phyloP scores from a whole-genome alignment of 2,329 filamentous ascomycete species.

The Penicillium brasilianum region DNA sequence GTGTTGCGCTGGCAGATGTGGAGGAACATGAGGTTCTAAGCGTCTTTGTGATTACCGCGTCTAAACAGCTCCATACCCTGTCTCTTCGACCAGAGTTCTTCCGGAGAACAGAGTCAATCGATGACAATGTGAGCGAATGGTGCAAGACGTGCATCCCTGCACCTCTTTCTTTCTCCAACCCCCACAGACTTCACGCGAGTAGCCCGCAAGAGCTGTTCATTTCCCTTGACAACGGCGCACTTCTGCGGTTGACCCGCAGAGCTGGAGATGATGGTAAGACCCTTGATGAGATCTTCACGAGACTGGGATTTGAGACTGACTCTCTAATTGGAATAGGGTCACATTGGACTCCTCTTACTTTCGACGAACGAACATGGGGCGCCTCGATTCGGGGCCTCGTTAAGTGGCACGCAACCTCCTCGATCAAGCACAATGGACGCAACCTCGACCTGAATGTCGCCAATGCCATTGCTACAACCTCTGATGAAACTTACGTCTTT shows the following conservation, averaged over 20 bases:
- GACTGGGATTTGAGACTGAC: conserved; percentile 15
- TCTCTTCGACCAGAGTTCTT: conserved; percentile 84
- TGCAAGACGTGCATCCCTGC: conserved; percentile 75
- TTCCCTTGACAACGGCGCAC: conserved; percentile 58
- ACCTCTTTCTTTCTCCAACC: conserved; percentile 76
- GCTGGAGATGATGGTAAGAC: conserved; percentile 56
- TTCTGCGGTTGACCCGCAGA: conserved; percentile 71
- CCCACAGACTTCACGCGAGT: conserved; percentile 79
- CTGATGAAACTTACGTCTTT: conserved; percentile 62
- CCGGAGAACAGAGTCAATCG: conserved; percentile 68
- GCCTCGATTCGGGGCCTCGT: conserved; percentile 55
- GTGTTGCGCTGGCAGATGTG: conserved; percentile 81
- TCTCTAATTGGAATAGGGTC: conserved; percentile 37
- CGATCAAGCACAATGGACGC: conserved; percentile 49
- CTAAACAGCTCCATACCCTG: conserved; percentile 82
- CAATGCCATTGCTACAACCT: conserved; percentile 52
- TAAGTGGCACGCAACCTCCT: conserved; percentile 50
- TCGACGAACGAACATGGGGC: conserved; percentile 56
- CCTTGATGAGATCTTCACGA: background rate
- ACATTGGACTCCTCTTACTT: conserved; percentile 53
- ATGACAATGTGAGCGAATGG: conserved; percentile 74
- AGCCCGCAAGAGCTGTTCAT: conserved; percentile 76
- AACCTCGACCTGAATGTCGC: conserved; percentile 50
- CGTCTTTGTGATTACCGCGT: conserved; percentile 77
- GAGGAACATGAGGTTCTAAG: conserved; percentile 77